These are phyloP conservation scores for Jatropha multifida DNA, from an alignment of 441 rosid genomes.

Conservation along the genomic window DNA sequence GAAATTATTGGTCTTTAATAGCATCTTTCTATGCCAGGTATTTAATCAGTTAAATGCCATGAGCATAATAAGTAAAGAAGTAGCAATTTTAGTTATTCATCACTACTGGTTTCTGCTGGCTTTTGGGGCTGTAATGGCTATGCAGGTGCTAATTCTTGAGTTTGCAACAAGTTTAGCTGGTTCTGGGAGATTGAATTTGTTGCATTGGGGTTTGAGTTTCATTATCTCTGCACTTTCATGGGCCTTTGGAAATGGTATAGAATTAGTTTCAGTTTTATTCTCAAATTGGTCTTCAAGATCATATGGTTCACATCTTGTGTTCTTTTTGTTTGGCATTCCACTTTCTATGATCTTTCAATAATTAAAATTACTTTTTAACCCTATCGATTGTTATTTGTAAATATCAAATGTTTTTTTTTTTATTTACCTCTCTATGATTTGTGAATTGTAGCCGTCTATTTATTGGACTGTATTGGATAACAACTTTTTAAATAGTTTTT, in stretches of 20 bases:
- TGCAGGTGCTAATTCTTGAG: constrained; percentile 26
- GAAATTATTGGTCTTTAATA: constrained; percentile 24
- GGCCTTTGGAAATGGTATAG: constrained; percentile 11
- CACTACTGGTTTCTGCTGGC: constrained; percentile 5
- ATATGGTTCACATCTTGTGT: neutral
- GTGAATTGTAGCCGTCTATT: neutral
- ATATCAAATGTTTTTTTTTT: neutral
- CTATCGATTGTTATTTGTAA: too few species aligned
- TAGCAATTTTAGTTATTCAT: neutral
- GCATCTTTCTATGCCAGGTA: constrained; percentile 34
- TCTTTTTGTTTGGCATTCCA: constrained; percentile 2
- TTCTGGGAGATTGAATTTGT: constrained; percentile 16
- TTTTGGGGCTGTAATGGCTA: neutral
- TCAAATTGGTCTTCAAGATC: neutral
- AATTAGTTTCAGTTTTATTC: constrained; percentile 2
- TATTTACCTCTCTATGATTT: neutral
- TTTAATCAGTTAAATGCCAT: constrained; percentile 23
- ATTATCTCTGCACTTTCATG: constrained; percentile 24
- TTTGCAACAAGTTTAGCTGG: constrained; percentile 9
- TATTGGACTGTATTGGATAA: too few species aligned
- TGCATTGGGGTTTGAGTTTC: constrained; percentile 27
- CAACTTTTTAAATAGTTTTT: too few species aligned
- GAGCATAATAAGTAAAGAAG: constrained; percentile 2
- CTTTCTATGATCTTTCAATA: neutral
- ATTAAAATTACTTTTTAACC: too few species aligned